Conservation (phyloP, 371 early-diverging fungal genomes). For the Catenaria anguillulae region DNA sequence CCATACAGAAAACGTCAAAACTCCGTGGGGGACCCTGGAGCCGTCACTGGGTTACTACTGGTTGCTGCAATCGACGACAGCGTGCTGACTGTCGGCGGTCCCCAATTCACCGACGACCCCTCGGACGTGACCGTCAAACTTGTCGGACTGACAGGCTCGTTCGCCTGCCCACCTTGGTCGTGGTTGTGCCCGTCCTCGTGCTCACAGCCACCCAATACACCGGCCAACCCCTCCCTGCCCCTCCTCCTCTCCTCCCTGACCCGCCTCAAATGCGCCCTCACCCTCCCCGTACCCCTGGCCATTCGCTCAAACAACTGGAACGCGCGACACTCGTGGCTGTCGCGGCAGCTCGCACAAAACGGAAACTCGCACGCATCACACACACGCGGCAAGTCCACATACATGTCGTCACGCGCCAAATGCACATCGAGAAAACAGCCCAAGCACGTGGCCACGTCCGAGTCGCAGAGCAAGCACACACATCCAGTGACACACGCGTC, state of each 20-base stretch:
- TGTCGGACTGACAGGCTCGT: too few species aligned
- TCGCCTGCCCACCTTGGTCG: too few species aligned
- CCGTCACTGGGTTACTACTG: too few species aligned
- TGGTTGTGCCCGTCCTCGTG: too few species aligned
- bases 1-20: too few species aligned
- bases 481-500: not conserved
- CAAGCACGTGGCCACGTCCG: not conserved
- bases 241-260: not conserved
- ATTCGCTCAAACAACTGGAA: not conserved
- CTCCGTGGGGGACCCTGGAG: too few species aligned
- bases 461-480: not conserved
- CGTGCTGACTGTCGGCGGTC: too few species aligned
- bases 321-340: not conserved
- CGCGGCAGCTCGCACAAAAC: not conserved
- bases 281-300: not conserved
- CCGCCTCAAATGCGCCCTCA: not conserved
- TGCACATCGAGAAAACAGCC: not conserved
- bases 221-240: too few species aligned
- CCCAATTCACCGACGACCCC: too few species aligned
- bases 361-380: not conserved
- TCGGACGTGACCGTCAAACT: too few species aligned
- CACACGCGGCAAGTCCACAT: not conserved
- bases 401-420: not conserved
- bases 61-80: too few species aligned
- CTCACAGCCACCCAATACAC: too few species aligned